Conservation (phyloP, 306 rosid species). For the Inga laurina region DNA sequence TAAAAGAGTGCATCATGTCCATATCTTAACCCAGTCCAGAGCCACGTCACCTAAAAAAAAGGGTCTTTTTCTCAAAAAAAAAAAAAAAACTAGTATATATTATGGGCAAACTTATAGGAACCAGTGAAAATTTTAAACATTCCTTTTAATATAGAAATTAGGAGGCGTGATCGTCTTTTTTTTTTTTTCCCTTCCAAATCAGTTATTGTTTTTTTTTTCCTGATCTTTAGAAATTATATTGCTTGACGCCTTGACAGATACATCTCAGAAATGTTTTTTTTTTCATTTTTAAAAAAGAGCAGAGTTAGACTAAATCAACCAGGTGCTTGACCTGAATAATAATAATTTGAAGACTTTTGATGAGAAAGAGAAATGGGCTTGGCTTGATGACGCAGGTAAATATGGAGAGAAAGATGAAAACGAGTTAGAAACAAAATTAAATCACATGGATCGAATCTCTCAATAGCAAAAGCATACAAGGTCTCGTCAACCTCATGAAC, state of each 20-base stretch:
- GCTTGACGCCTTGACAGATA: too few relatives aligned
- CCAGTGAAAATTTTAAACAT: too few relatives aligned
- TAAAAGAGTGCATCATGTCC: background rate
- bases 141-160: too few relatives aligned
- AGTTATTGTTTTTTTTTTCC: background rate
- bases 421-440: background rate
- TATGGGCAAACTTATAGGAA: background rate
- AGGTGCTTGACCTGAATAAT: background rate
- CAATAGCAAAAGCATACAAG: background rate
- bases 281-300: background rate
- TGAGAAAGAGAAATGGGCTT: background rate
- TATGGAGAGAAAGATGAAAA: background rate
- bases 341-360: background rate
- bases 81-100: too few relatives aligned
- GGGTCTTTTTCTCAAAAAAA: too few relatives aligned
- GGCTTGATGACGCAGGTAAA: background rate
- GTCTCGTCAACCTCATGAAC: background rate
- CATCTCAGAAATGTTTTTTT: background rate
- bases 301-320: background rate
- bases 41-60: background rate
- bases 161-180: too few relatives aligned
- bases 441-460: background rate
- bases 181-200: too few relatives aligned
- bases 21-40: background rate
- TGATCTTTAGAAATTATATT: too few relatives aligned